These are phyloP conservation scores for Selaginella moellendorffii DNA, from an alignment of 75 land plant genomes.

Conservation along the genomic window DNA sequence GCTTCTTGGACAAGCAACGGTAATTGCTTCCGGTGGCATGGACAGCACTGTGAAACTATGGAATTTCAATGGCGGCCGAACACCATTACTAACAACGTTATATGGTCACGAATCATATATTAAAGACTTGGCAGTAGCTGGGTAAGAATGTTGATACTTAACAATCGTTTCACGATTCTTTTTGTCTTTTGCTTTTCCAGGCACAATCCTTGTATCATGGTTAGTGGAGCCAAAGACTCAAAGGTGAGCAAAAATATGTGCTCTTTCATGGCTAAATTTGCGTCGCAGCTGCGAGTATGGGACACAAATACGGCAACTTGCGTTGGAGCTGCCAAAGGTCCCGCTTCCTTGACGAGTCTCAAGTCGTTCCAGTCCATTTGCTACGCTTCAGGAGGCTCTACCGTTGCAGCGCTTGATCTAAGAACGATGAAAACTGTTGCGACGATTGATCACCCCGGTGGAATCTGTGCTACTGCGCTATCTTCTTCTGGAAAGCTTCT, in stretches of 20 bases:
- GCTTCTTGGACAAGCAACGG: not conserved
- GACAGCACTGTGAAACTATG: not conserved
- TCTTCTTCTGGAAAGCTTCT: slow-evolving; percentile 41
- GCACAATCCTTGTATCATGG: not conserved
- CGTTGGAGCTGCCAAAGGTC: not conserved
- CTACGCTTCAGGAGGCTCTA: slow-evolving; percentile 37
- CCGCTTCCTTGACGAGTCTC: slow-evolving; percentile 7
- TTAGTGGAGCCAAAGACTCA: not conserved
- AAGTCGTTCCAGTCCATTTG: slow-evolving; percentile 38
- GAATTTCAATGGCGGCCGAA: not conserved
- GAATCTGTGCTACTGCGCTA: slow-evolving; percentile 33
- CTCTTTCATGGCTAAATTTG: not conserved
- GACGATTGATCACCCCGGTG: slow-evolving; percentile 18
- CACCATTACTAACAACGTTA: not conserved
- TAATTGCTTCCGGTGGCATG: not conserved
- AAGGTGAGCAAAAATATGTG: not conserved
- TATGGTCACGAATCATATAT: not conserved
- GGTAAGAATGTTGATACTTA: not conserved
- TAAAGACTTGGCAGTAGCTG: not conserved
- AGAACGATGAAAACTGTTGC: slow-evolving; percentile 48
- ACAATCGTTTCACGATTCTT: too few relatives aligned
- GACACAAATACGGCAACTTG: not conserved
- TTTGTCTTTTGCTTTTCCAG: too few relatives aligned
- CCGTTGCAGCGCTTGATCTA: slow-evolving; percentile 42
- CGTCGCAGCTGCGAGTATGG: not conserved